Evolutionary conservation across 2,329 filamentous ascomycete species (phyloP), one percentile per base, ranked within the genome.

Genomic region (Daldinia eschscholtzii): DNA sequence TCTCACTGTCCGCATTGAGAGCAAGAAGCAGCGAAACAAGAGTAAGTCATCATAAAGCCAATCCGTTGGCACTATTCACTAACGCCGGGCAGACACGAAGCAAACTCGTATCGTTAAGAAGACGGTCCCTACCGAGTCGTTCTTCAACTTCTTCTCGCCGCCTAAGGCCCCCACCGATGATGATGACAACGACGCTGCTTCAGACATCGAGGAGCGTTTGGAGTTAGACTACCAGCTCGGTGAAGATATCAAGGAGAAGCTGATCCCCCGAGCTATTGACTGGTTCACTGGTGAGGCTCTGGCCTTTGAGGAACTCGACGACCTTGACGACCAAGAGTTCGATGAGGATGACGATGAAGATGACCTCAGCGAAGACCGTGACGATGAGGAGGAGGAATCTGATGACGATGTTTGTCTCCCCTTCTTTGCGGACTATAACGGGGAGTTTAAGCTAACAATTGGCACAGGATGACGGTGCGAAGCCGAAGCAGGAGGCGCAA

Each of bases 1-100:
- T 79, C 86, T 99, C 76, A 99, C 96, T 52, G 92, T 98, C 73
- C 91, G 93, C 74, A 86, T 98, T 68, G 96, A 99, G 87, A 97
- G 93, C 87, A 99, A 99, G 90, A 99, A 99, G 88, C 96, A 99
- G 86, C 90, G 96, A 73, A 99, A 99, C 86, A 99, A 98, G 90
- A 98, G 96, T 99, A 87, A 85, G 86, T 30, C 57, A 13, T 15
- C 6, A 37, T 23, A 2, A 39, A 23, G n/a, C 50, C 23, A 3
- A 44, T 23, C 10, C 26, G 30, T 30, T 30, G 20, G 23, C 6
- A 26, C 23, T 37, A 35, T 28, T 18, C 10, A 37, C 23, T 30
- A 58, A 57, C 53, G 20, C 61, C 71, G 67, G 75, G 68, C 57
- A 98, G 96, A 96, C 86, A 99, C 96, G 75, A 99, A 99, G 87